Conservation (phyloP, 768 basidiomycete genomes). For the Saitozyma sp. region DNA sequence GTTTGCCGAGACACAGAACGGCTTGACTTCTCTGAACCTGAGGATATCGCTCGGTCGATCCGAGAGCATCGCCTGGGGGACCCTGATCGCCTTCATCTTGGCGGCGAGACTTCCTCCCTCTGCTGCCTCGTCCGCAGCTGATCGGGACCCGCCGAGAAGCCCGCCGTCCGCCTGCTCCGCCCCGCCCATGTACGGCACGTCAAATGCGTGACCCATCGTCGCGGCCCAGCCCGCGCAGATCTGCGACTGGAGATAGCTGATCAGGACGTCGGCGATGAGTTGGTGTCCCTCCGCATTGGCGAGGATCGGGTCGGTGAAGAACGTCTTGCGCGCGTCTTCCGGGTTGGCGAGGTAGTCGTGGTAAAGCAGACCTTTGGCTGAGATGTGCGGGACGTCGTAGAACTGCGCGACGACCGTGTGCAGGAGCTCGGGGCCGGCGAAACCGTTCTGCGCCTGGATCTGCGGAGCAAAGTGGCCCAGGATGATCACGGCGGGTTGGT, state of each 20-base stretch:
- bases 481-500: slow-evolving; percentile 86
- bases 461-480: slow-evolving; percentile 96
- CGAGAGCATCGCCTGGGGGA: slow-evolving; percentile 76
- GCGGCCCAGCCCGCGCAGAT: slow-evolving; percentile 82
- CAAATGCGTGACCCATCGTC: slow-evolving; percentile 67
- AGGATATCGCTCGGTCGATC: slow-evolving; percentile 56
- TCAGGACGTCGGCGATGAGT: slow-evolving; percentile 80
- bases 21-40: slow-evolving; percentile 77
- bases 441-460: slow-evolving; percentile 73
- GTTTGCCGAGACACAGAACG: slow-evolving; percentile 91
- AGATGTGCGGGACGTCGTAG: slow-evolving; percentile 91
- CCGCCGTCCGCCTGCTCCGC: slow-evolving; percentile 1
- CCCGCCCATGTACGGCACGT: slow-evolving; percentile 59
- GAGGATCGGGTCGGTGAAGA: slow-evolving; percentile 81
- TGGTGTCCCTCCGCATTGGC: slow-evolving; percentile 78
- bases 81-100: slow-evolving; percentile 56
- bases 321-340: slow-evolving; percentile 61
- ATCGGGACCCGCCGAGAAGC: slow-evolving; percentile 4
- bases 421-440: slow-evolving; percentile 83
- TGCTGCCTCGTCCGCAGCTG: slow-evolving; percentile 31
- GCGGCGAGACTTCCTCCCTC: slow-evolving; percentile 49
- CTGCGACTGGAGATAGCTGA: slow-evolving; percentile 84
- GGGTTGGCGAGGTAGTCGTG: slow-evolving; percentile 78
- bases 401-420: slow-evolving; percentile 91
- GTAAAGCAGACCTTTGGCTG: slow-evolving; percentile 75